These are phyloP conservation scores for Penicillium thymicola DNA, from an alignment of 2,329 filamentous ascomycete genomes.

Conservation along the genomic window DNA sequence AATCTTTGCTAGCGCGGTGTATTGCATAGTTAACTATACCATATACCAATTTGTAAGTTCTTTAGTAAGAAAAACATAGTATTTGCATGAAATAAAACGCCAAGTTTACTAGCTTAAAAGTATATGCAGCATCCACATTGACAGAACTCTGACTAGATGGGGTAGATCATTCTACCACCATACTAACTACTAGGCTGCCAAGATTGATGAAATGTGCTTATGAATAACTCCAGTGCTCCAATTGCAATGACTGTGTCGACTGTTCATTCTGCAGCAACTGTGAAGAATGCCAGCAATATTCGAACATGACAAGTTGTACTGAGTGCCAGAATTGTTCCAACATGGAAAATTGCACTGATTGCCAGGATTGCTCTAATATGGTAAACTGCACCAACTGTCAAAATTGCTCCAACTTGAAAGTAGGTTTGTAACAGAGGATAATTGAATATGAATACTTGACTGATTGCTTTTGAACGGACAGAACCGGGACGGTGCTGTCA, in stretches of 20 bases:
- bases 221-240: neutral
- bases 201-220: neutral
- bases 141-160: too few species aligned
- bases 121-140: too few species aligned
- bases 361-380: neutral
- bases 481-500: neutral
- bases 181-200: neutral
- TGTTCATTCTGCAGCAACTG: slow-evolving; percentile 1
- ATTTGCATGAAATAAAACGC: too few species aligned
- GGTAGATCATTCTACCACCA: neutral
- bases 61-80: too few species aligned
- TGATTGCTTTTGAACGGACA: neutral
- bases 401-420: neutral
- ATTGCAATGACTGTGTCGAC: neutral
- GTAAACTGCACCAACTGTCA: too few species aligned
- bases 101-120: too few species aligned
- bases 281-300: neutral
- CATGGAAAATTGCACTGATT: neutral
- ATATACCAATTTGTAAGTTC: too few species aligned
- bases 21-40: too few species aligned
- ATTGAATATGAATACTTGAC: neutral
- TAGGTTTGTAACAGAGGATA: neutral
- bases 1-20: too few species aligned
- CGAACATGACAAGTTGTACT: neutral
- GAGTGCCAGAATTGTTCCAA: neutral